Evolutionary conservation across 495 filamentous ascomycete genomes (phyloP).

Genomic region (Xylaria sp.): DNA sequence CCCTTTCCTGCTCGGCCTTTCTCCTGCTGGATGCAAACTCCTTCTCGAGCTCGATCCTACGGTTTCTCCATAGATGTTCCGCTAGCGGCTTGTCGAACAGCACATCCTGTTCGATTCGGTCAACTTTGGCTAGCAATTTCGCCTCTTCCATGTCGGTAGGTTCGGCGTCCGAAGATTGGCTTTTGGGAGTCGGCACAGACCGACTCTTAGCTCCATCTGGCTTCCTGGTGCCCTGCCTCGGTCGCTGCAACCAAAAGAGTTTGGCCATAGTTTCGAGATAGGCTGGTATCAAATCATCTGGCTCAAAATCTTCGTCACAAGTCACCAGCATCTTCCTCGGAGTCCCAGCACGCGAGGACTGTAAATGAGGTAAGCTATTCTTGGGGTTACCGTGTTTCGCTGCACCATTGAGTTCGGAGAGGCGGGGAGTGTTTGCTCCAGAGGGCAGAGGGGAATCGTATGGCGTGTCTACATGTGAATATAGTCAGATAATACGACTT

Average conservation of each 20-base stretch:
- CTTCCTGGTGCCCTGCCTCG: constrained; percentile 56
- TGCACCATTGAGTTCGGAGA: constrained; percentile 42
- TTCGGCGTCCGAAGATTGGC: constrained; percentile 8
- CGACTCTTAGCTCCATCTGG: constrained; percentile 45
- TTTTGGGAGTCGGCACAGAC: constrained; percentile 24
- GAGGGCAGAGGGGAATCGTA: constrained; percentile 54
- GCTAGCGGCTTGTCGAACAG: constrained; percentile 83
- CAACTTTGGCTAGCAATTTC: constrained; percentile 73
- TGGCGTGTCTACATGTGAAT: constrained; percentile 47
- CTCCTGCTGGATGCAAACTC: constrained; percentile 54
- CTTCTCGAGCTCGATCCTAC: constrained; percentile 69
- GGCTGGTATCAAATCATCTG: constrained; percentile 76
- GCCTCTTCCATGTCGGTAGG: constrained; percentile 58
- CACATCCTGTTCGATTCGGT: constrained; percentile 80
- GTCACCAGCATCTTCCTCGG: constrained; percentile 47
- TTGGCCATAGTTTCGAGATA: constrained; percentile 75
- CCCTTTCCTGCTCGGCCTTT: constrained; percentile 41
- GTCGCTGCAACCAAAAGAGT: constrained; percentile 76
- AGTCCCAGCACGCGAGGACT: constrained; percentile 31
- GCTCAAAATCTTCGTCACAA: constrained; percentile 65
- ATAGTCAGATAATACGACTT: background rate
- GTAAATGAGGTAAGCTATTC: constrained; percentile 37
- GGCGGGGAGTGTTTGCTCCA: constrained; percentile 54
- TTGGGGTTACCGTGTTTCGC: constrained; percentile 38
- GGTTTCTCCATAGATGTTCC: constrained; percentile 73